Conservation (phyloP, 2,329 filamentous ascomycete genomes). For the Trichoderma asperellum region DNA sequence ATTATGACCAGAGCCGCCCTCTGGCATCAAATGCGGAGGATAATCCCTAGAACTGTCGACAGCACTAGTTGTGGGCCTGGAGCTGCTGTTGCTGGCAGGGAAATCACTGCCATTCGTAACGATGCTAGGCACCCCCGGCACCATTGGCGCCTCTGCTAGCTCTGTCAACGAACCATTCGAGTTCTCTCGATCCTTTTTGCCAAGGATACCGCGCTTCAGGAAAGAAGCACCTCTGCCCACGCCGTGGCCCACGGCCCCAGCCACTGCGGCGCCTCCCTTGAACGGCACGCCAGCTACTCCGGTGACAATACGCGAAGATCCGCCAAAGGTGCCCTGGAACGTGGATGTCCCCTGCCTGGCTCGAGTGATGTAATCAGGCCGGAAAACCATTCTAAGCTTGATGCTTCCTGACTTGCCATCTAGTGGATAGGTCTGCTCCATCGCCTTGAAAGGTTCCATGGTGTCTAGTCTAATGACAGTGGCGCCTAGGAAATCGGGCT, state of each 20-base stretch:
- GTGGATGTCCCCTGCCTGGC: slow-evolving; percentile 88
- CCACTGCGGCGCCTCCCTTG: slow-evolving; percentile 83
- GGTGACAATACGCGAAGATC: slow-evolving; percentile 84
- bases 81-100: slow-evolving; percentile 35
- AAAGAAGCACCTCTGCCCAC: slow-evolving; percentile 91
- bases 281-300: slow-evolving; percentile 84
- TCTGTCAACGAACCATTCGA: slow-evolving; percentile 53
- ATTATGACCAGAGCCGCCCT: slow-evolving; percentile 43
- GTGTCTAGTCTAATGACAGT: slow-evolving; percentile 74
- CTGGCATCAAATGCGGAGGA: slow-evolving; percentile 6
- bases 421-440: slow-evolving; percentile 73
- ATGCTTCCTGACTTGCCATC: slow-evolving; percentile 89
- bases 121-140: slow-evolving; percentile 37
- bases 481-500: slow-evolving; percentile 85
- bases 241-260: slow-evolving; percentile 70
- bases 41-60: slow-evolving; percentile 19
- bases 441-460: slow-evolving; percentile 82
- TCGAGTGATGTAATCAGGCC: slow-evolving; percentile 86
- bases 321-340: slow-evolving; percentile 85
- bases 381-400: slow-evolving; percentile 85
- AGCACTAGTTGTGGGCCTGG: slow-evolving; percentile 50
- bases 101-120: slow-evolving; percentile 42
- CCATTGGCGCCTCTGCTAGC: slow-evolving; percentile 43
- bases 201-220: slow-evolving; percentile 80
- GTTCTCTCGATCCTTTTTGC: slow-evolving; percentile 67